A percentile compares a stretch with the other conserved stretches of the same genome.
Evolutionary conservation across 306 rosid species (phyloP).

Genomic region (Gleditsia sinensis): DNA sequence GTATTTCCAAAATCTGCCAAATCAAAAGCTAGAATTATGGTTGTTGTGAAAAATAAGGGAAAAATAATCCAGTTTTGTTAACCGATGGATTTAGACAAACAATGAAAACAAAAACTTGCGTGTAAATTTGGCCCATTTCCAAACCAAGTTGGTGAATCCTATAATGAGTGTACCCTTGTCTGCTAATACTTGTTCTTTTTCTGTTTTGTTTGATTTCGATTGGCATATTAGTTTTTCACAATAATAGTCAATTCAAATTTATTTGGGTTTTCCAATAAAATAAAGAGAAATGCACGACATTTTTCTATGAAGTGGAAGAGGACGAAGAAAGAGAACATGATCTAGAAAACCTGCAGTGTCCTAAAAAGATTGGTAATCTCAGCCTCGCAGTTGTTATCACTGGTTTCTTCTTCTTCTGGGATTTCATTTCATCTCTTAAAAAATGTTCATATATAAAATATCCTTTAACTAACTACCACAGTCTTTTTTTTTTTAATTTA

Average conservation of each 20-base stretch:
- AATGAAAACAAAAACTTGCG: constrained; percentile 20
- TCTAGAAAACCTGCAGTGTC: too few relatives aligned
- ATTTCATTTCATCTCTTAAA: too few relatives aligned
- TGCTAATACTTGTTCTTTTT: constrained; percentile 19
- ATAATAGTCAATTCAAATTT: constrained; percentile 31
- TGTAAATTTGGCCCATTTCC: constrained; percentile 32
- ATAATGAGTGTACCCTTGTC: constrained; percentile 25
- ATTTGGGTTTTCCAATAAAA: background rate
- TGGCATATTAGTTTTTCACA: constrained; percentile 16
- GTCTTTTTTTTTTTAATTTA: too few relatives aligned
- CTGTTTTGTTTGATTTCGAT: constrained; percentile 30
- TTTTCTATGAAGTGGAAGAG: too few relatives aligned
- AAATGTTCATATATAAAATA: too few relatives aligned
- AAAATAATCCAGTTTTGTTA: background rate
- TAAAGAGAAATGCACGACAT: background rate
- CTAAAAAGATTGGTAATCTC: too few relatives aligned
- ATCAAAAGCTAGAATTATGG: background rate
- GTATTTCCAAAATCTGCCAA: background rate
- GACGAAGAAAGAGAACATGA: background rate
- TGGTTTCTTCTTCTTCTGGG: too few relatives aligned
- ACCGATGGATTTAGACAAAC: constrained; percentile 24
- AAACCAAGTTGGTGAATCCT: constrained; percentile 14
- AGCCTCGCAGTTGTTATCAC: too few relatives aligned
- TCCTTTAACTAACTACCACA: too few relatives aligned
- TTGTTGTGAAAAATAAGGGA: constrained; percentile 8